Conservation (phyloP, 371 early-diverging fungal genomes). For the Dinochytrium kinnereticum region DNA sequence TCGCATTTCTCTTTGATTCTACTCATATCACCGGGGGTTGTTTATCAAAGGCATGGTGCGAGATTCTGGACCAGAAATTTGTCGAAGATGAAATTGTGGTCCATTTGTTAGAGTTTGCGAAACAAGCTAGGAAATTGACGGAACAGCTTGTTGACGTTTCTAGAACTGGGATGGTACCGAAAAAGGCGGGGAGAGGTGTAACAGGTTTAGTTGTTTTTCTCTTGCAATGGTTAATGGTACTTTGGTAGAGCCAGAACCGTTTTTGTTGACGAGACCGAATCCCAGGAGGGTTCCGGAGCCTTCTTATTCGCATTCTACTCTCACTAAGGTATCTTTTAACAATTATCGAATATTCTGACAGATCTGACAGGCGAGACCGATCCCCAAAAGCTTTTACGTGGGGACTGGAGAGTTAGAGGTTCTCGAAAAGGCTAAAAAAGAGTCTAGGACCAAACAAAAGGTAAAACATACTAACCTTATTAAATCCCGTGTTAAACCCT, state of each 20-base stretch:
- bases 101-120: conserved; percentile 37
- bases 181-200: conserved; percentile 43
- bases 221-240: not conserved
- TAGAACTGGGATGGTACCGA: conserved; percentile 45
- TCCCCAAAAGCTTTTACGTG: conserved; percentile 44
- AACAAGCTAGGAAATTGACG: conserved; percentile 31
- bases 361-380: conserved; percentile 43
- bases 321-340: conserved; percentile 33
- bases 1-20: conserved; percentile 48
- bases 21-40: conserved; percentile 27
- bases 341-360: not conserved
- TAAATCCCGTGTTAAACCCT: not conserved
- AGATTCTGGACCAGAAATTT: conserved; percentile 36
- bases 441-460: conserved; percentile 35
- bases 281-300: conserved; percentile 46
- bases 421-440: conserved; percentile 38
- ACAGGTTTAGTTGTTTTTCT: too few relatives aligned
- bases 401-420: conserved; percentile 45
- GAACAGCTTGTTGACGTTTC: conserved; percentile 34
- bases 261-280: conserved; percentile 47
- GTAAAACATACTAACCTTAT: too few relatives aligned
- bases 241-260: conserved; percentile 42
- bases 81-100: conserved; percentile 25
- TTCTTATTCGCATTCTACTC: conserved; percentile 33
- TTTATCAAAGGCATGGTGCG: conserved; percentile 33